A percentile compares a stretch with the other conserved stretches of the same genome.
These are phyloP conservation scores for Clohesyomyces aquaticus DNA, from an alignment of 495 filamentous ascomycete genomes.

Conservation along the genomic window DNA sequence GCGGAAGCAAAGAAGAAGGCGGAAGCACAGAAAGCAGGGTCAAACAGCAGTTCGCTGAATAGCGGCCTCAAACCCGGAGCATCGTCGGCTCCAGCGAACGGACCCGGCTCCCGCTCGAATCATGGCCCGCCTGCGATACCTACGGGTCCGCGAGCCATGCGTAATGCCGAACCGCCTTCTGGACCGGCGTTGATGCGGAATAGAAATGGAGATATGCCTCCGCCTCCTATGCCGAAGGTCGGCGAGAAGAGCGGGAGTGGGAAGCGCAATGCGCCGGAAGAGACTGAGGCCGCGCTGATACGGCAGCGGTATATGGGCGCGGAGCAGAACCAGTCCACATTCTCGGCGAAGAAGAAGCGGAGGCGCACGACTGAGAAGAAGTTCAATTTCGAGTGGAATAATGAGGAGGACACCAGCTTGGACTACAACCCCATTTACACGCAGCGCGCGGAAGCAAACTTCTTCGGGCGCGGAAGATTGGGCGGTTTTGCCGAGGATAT, in stretches of 20 bases:
- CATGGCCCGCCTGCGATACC: slow-evolving; percentile 53
- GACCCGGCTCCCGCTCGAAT: slow-evolving; percentile 25
- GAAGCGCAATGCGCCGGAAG: slow-evolving; percentile 67
- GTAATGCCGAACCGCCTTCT: slow-evolving; percentile 58
- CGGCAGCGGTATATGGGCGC: slow-evolving; percentile 91
- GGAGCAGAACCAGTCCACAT: slow-evolving; percentile 82
- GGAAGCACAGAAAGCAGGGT: slow-evolving; percentile 50
- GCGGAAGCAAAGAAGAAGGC: slow-evolving; percentile 69
- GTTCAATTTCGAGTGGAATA: slow-evolving; percentile 99
- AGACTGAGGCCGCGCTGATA: slow-evolving; percentile 76
- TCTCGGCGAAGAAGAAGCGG: slow-evolving; percentile 96
- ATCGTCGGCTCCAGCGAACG: slow-evolving; percentile 21
- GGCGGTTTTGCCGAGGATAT: slow-evolving; percentile 83
- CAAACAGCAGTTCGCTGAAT: slow-evolving; percentile 46
- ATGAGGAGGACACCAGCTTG: slow-evolving; percentile 89
- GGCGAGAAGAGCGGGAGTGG: slow-evolving; percentile 44
- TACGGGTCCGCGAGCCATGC: slow-evolving; percentile 80
- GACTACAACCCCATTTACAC: slow-evolving; percentile 92
- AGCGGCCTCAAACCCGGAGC: slow-evolving; percentile 12
- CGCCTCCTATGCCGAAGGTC: slow-evolving; percentile 55
- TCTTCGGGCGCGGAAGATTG: slow-evolving; percentile 79
- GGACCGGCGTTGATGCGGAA: slow-evolving; percentile 59
- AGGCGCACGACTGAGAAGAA: slow-evolving; percentile 92
- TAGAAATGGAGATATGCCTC: slow-evolving; percentile 57
- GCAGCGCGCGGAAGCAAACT: slow-evolving; percentile 69